Conservation (phyloP, 306 rosid species). For the Sechiopsis laciniata region DNA sequence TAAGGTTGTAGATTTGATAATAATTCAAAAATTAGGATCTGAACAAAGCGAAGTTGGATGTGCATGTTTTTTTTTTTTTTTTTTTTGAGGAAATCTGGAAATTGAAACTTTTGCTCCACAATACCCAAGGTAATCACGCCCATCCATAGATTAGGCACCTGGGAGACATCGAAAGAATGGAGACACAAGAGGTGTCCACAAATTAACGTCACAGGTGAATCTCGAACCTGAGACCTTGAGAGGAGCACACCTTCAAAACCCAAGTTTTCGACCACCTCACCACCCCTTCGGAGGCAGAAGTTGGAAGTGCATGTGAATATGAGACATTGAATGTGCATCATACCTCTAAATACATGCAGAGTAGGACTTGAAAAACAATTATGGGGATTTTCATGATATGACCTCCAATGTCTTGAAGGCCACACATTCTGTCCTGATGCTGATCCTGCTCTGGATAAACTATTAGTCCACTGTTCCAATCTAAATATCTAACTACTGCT, state of each 20-base stretch:
- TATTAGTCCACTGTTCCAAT: slow-evolving; percentile 71
- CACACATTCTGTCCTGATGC: slow-evolving; percentile 56
- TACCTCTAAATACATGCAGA: slow-evolving; percentile 96
- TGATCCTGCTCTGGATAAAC: slow-evolving; percentile 73
- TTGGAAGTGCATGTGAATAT: no score
- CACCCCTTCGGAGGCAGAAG: background rate
- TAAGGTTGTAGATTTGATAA: background rate
- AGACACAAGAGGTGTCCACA: no score
- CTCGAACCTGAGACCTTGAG: no score
- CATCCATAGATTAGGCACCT: no score
- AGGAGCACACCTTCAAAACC: no score
- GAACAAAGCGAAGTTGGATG: slow-evolving; percentile 1
- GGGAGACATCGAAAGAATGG: no score
- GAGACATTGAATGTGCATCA: no score
- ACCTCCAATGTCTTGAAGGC: slow-evolving; percentile 94
- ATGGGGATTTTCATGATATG: slow-evolving; percentile 89
- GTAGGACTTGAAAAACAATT: slow-evolving; percentile 75
- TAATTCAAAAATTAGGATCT: background rate
- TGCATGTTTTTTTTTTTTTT: background rate
- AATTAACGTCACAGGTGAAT: no score
- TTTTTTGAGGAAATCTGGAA: no score
- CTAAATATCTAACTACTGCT: slow-evolving; percentile 67
- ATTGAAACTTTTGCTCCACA: no score
- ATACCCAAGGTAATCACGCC: no score
- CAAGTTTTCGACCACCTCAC: no score